Evolutionary conservation across 345 rosid species (phyloP).

Genomic region (Eucalyptus tenuipes): DNA sequence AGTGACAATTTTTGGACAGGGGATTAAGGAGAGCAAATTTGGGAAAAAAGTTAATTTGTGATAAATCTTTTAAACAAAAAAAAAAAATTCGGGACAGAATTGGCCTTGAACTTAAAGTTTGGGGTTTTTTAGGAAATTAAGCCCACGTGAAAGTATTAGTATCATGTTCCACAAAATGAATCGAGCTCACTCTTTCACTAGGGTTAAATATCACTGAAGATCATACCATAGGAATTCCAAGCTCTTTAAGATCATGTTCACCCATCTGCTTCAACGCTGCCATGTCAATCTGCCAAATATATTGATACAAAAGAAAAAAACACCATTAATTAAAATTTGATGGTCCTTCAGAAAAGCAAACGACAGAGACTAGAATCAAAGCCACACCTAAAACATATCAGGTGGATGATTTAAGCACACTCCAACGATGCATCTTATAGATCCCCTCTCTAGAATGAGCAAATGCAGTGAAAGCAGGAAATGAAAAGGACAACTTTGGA

Average conservation of each 20-base stretch:
- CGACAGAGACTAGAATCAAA: background rate
- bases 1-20: background rate
- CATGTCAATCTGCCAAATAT: conserved; percentile 73
- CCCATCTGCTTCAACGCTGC: conserved; percentile 84
- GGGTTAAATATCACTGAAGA: background rate
- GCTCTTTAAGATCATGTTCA: conserved; percentile 83
- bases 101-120: background rate
- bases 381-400: background rate
- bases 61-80: background rate
- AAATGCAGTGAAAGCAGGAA: background rate
- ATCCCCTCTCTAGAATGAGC: background rate
- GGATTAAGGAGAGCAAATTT: background rate
- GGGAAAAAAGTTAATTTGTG: background rate
- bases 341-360: background rate
- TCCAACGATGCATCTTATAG: background rate
- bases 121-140: background rate
- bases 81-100: background rate
- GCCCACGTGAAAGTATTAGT: background rate
- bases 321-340: background rate
- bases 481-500: background rate
- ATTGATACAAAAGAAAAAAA: background rate
- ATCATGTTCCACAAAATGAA: background rate
- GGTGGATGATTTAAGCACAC: background rate
- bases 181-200: background rate
- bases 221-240: conserved; percentile 91